These are phyloP conservation scores for Candida ponderosae DNA, from an alignment of 805 yeast genomes.

Conservation along the genomic window DNA sequence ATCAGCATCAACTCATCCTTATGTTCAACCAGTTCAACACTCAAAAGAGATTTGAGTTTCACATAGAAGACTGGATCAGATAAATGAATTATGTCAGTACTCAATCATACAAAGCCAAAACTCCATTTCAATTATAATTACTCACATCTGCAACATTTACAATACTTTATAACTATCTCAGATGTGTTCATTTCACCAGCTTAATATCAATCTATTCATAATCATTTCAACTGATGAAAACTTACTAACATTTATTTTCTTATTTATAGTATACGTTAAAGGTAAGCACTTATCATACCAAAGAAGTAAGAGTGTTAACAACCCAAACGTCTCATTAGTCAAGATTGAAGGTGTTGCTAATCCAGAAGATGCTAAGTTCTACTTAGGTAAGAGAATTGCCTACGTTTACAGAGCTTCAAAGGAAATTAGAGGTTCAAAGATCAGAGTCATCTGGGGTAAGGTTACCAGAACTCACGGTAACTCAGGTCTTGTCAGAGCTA, in stretches of 20 bases:
- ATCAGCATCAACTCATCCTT: no score
- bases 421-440: constrained; percentile 97
- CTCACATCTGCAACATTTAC: no score
- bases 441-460: constrained; percentile 99
- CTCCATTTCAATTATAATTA: no score
- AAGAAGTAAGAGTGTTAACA: constrained; percentile 96
- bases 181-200: no score
- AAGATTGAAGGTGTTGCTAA: constrained; percentile 93
- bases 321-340: constrained; percentile 96
- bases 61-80: no score
- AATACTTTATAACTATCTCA: no score
- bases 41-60: no score
- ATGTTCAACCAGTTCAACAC: no score
- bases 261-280: constrained; percentile 87
- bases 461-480: constrained; percentile 98
- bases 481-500: constrained; percentile 97
- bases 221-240: neutral
- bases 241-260: constrained; percentile 12
- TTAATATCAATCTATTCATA: neutral
- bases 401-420: constrained; percentile 98
- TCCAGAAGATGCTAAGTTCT: constrained; percentile 95
- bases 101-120: no score
- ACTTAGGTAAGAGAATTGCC: constrained; percentile 99
- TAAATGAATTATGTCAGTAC: no score
- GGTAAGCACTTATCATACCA: constrained; percentile 99